These are phyloP conservation scores for Epichloe sp. DNA, from an alignment of 2,329 filamentous ascomycete genomes.

Conservation along the genomic window DNA sequence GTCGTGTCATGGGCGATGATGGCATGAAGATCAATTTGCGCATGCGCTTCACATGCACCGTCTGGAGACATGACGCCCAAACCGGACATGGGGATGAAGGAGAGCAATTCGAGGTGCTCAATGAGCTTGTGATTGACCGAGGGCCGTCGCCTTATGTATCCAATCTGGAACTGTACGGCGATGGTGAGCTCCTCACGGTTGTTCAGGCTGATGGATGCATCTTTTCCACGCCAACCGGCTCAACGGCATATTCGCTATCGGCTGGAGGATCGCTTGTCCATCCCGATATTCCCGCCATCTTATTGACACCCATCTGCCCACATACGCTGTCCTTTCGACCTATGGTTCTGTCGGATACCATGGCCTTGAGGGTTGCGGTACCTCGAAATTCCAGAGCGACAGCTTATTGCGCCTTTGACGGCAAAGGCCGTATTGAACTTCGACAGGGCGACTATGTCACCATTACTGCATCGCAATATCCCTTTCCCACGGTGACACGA, in stretches of 20 bases:
- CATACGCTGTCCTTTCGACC: slow-evolving; percentile 94
- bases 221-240: slow-evolving; percentile 89
- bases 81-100: slow-evolving; percentile 66
- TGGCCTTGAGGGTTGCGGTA: slow-evolving; percentile 79
- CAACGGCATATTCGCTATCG: slow-evolving; percentile 90
- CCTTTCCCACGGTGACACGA: slow-evolving; percentile 90
- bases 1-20: slow-evolving; percentile 80
- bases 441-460: slow-evolving; percentile 91
- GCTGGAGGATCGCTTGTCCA: slow-evolving; percentile 92
- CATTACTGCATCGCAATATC: slow-evolving; percentile 89
- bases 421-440: slow-evolving; percentile 88
- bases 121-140: slow-evolving; percentile 95
- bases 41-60: slow-evolving; percentile 98
- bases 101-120: slow-evolving; percentile 95
- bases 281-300: slow-evolving; percentile 90
- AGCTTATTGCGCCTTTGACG: slow-evolving; percentile 94
- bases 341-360: slow-evolving; percentile 93
- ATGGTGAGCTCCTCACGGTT: slow-evolving; percentile 87
- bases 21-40: slow-evolving; percentile 96
- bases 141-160: slow-evolving; percentile 95
- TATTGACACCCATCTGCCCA: slow-evolving; percentile 93
- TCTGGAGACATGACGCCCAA: slow-evolving; percentile 58
- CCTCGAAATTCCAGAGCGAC: slow-evolving; percentile 77
- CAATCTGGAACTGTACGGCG: slow-evolving; percentile 89
- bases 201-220: slow-evolving; percentile 97